These are phyloP conservation scores for Leucosporidium creatinivorum DNA, from an alignment of 768 basidiomycete genomes.

Conservation along the genomic window DNA sequence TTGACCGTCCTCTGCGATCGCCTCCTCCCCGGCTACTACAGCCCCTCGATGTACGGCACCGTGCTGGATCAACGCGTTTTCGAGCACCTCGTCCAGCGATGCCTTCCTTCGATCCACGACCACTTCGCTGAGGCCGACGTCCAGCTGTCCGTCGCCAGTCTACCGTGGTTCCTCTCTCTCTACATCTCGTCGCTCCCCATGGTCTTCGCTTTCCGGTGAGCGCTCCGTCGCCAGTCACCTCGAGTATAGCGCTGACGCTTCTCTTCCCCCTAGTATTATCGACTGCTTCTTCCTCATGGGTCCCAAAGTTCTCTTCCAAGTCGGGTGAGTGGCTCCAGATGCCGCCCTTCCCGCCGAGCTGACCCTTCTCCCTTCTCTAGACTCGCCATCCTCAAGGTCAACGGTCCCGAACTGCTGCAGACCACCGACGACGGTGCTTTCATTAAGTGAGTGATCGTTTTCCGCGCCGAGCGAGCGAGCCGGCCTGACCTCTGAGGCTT, in stretches of 20 bases:
- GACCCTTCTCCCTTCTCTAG: slow-evolving; percentile 1
- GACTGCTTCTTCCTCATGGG: slow-evolving; percentile 76
- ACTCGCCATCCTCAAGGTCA: slow-evolving; percentile 91
- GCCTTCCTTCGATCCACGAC: slow-evolving; percentile 63
- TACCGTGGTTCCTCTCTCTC: slow-evolving; percentile 98
- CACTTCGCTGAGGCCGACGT: slow-evolving; percentile 88
- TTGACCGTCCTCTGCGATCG: slow-evolving; percentile 90
- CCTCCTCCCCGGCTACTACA: slow-evolving; percentile 94
- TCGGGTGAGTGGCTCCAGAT: slow-evolving; percentile 57
- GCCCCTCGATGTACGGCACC: slow-evolving; percentile 97
- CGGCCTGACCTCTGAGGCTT: too few species aligned
- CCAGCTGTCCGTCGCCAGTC: slow-evolving; percentile 88
- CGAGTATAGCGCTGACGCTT: not conserved
- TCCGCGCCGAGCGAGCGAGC: not conserved
- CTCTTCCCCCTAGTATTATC: slow-evolving; percentile 20
- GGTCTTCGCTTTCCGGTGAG: slow-evolving; percentile 82
- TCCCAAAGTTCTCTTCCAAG: slow-evolving; percentile 95
- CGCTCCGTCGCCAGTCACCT: not conserved
- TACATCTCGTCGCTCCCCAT: slow-evolving; percentile 55
- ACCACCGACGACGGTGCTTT: slow-evolving; percentile 96
- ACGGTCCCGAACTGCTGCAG: slow-evolving; percentile 81
- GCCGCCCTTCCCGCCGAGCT: slow-evolving; percentile 2
- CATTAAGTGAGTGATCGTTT: slow-evolving; percentile 59
- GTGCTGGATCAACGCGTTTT: slow-evolving; percentile 98
- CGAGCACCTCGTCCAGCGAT: slow-evolving; percentile 80